These are phyloP conservation scores for Thelonectria blattea DNA, from an alignment of 2,329 filamentous ascomycete species.

Conservation along the genomic window DNA sequence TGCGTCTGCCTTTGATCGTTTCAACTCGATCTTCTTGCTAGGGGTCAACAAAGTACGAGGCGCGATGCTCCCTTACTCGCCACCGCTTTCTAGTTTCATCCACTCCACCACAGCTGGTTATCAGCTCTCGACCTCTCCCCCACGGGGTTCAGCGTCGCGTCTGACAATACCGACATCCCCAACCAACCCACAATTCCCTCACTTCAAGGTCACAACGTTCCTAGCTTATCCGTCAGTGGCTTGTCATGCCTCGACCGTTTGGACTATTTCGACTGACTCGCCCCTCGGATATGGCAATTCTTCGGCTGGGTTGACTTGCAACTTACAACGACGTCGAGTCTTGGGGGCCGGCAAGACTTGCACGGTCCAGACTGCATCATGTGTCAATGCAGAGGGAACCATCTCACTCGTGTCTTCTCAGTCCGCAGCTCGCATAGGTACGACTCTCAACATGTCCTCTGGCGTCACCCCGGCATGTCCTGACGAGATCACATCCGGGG, in stretches of 20 bases:
- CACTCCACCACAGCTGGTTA: not conserved
- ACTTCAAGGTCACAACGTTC: not conserved
- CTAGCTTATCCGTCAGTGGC: not conserved
- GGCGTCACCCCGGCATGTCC: conserved; percentile 14
- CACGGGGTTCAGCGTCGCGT: conserved; percentile 17
- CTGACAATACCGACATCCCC: not conserved
- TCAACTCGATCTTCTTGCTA: conserved; percentile 6
- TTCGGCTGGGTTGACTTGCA: not conserved
- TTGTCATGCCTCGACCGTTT: not conserved
- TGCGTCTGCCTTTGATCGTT: not conserved
- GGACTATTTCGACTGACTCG: not conserved
- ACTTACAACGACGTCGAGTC: not conserved
- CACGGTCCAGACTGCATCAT: not conserved
- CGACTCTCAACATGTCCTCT: not conserved
- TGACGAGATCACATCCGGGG: conserved; percentile 27
- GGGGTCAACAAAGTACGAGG: not conserved
- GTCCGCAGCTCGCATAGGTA: not conserved
- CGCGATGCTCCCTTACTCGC: too few relatives aligned
- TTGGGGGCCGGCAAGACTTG: not conserved
- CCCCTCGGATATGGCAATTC: not conserved
- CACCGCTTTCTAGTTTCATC: not conserved
- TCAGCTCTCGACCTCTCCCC: conserved; percentile 4
- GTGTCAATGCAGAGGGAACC: not conserved
- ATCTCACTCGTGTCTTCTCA: not conserved
- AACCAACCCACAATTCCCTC: conserved; percentile 2